Conservation (phyloP, 2,329 filamentous ascomycete genomes). For the Akanthomyces muscarius region DNA sequence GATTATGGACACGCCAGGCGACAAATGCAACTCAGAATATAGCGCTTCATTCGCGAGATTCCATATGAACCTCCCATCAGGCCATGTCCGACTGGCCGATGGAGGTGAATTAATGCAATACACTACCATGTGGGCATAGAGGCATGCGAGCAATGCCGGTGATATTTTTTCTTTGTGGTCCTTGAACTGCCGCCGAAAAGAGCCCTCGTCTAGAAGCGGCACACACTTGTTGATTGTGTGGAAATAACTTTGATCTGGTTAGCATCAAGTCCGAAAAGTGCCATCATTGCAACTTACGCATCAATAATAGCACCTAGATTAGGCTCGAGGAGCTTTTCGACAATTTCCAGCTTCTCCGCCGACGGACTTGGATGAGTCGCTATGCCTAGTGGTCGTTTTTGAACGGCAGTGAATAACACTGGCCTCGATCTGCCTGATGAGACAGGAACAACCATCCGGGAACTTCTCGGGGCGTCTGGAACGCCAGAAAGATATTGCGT, state of each 20-base stretch:
- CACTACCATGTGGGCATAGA: slow-evolving; percentile 55
- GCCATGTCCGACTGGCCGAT: slow-evolving; percentile 37
- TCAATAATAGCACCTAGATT: slow-evolving; percentile 47
- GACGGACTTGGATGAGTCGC: slow-evolving; percentile 35
- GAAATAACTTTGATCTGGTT: slow-evolving; percentile 42
- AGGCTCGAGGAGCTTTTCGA: slow-evolving; percentile 57
- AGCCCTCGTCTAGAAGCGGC: slow-evolving; percentile 53
- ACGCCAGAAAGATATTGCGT: slow-evolving; percentile 50
- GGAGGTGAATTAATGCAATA: slow-evolving; percentile 49
- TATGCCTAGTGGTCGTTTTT: slow-evolving; percentile 42
- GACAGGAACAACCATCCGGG: slow-evolving; percentile 29
- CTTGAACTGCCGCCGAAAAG: slow-evolving; percentile 47
- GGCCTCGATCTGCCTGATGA: slow-evolving; percentile 33
- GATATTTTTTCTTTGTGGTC: slow-evolving; percentile 46
- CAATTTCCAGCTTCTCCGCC: slow-evolving; percentile 47
- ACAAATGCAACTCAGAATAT: slow-evolving; percentile 56
- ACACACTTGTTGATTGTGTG: slow-evolving; percentile 56
- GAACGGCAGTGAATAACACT: slow-evolving; percentile 44
- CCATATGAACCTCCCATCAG: slow-evolving; percentile 57
- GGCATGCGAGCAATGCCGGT: slow-evolving; percentile 51
- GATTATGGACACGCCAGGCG: slow-evolving; percentile 55
- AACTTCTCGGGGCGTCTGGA: slow-evolving; percentile 27
- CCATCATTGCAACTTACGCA: slow-evolving; percentile 31
- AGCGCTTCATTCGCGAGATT: slow-evolving; percentile 58
- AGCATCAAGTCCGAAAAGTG: background rate